Conservation (phyloP, 768 basidiomycete genomes). For the Naganishia friedmannii region DNA sequence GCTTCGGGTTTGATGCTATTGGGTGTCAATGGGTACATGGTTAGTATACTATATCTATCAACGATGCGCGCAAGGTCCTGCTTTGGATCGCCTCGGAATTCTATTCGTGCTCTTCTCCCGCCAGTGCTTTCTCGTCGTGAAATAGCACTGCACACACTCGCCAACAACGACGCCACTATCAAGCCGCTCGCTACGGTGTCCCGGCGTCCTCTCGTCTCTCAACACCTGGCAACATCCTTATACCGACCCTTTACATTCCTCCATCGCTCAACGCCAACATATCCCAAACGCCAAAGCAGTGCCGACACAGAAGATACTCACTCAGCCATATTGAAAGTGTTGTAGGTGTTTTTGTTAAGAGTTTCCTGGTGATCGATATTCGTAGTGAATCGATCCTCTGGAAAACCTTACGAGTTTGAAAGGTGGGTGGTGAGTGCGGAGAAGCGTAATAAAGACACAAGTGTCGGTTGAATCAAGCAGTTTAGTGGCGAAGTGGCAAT, state of each 20-base stretch:
- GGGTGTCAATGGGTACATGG: not conserved
- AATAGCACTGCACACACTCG: too few species aligned
- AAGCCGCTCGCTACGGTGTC: not conserved
- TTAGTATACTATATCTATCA: not conserved
- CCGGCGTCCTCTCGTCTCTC: too few species aligned
- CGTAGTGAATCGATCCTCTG: constrained; percentile 19
- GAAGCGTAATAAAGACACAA: constrained; percentile 12
- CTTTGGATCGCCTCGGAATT: not conserved
- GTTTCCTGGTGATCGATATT: constrained; percentile 28
- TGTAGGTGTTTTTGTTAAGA: constrained; percentile 9
- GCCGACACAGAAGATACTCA: not conserved
- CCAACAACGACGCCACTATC: not conserved
- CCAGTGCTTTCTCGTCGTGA: too few species aligned
- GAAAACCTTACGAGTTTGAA: constrained; percentile 18
- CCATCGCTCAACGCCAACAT: not conserved
- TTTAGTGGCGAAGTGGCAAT: not conserved
- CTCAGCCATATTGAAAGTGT: constrained; percentile 24
- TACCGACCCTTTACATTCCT: too few species aligned
- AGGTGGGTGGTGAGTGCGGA: not conserved
- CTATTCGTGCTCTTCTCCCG: not conserved
- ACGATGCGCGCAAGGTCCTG: not conserved
- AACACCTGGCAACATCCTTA: not conserved
- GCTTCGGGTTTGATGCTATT: constrained; percentile 41
- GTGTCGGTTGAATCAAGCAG: not conserved
- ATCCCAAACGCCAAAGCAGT: too few species aligned